Base-by-base conservation (phyloP, 148 eudicot genomes). In the Rhododendron ferrugineum region DNA sequence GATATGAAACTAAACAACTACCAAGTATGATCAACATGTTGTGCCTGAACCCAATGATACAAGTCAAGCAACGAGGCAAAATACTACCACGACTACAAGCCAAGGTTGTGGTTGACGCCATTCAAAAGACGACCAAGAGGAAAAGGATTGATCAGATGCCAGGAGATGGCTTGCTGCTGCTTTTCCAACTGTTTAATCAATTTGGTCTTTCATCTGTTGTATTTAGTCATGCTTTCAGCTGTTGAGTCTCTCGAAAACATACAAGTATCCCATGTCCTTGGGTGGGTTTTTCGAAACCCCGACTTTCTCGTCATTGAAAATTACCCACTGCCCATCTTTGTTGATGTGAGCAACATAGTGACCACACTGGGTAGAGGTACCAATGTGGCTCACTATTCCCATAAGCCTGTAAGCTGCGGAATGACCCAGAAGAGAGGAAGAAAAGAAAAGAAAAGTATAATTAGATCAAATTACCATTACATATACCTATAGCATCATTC, bases 361-460 rank as follows among this genome's bases (percentile, higher is more conserved):
- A 68, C 99, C 99, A 68, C 99, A 95, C 26, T 95, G 99, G 2
- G 98, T 96, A 49, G 99, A 96, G 23, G 99, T 95, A 76, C 99
- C 98, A 50, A 96, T 96, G 90, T 96, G 99, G 87, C 98, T 95
- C 87, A 95, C 94, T 68, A 96, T 84, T 56, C 99, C 99, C 78
- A 93, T 88, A 78, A 96, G 96, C 88, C 87, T 91, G 89, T 94
- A 96, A 84, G 78, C 99, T 96, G 96, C 83, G 77, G 11, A 83
- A 84, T 73, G 42, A 84, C 62, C 80, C 26, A 49, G 66, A 49
- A 80, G 46, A 16, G 34, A 84, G 18, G 47, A 32, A 1, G 20
- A 32, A 30, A 14, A 1, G 20, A 32, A 30, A 14, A 32, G 2
- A 32, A 34, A 15, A 13, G 8, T 68, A 32, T 16, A 5, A 4